These are phyloP conservation scores for Russula sp. DNA, from an alignment of 768 basidiomycete species.

Conservation along the genomic window DNA sequence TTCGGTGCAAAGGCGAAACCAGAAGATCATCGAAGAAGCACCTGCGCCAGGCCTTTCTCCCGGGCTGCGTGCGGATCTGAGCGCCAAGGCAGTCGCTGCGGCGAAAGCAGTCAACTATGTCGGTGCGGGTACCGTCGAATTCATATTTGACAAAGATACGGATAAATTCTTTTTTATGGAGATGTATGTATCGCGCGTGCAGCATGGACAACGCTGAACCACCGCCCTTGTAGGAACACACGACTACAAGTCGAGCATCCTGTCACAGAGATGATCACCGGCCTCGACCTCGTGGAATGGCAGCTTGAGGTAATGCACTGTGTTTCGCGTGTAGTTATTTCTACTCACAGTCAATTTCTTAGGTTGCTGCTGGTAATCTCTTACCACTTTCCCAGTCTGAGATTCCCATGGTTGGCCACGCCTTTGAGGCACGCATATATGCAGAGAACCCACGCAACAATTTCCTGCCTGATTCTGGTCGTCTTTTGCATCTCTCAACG, in stretches of 20 bases:
- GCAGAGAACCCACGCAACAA: slow-evolving; percentile 91
- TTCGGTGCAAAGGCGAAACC: slow-evolving; percentile 85
- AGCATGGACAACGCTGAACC: neutral
- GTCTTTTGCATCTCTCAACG: slow-evolving; percentile 71
- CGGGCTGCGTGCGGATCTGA: slow-evolving; percentile 72
- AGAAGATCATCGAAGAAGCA: slow-evolving; percentile 95
- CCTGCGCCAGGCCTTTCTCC: slow-evolving; percentile 83
- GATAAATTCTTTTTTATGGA: slow-evolving; percentile 92
- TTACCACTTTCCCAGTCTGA: slow-evolving; percentile 69
- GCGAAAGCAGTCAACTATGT: slow-evolving; percentile 88
- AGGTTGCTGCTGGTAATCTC: slow-evolving; percentile 86
- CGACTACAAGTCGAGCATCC: slow-evolving; percentile 86
- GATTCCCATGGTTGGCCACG: slow-evolving; percentile 85
- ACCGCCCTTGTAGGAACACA: slow-evolving; percentile 53
- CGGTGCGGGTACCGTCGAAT: slow-evolving; percentile 92
- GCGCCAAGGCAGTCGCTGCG: slow-evolving; percentile 86
- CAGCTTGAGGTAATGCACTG: slow-evolving; percentile 60
- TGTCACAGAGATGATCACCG: slow-evolving; percentile 93
- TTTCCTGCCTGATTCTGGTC: slow-evolving; percentile 88
- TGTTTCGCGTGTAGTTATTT: neutral
- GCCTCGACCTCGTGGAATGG: slow-evolving; percentile 92
- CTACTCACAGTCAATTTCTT: neutral
- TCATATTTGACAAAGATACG: slow-evolving; percentile 92
- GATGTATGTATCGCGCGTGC: slow-evolving; percentile 47
- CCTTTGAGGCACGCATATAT: slow-evolving; percentile 93